phyloP scores from a whole-genome alignment of 257 asterid species.

The Henckelia pumila region DNA sequence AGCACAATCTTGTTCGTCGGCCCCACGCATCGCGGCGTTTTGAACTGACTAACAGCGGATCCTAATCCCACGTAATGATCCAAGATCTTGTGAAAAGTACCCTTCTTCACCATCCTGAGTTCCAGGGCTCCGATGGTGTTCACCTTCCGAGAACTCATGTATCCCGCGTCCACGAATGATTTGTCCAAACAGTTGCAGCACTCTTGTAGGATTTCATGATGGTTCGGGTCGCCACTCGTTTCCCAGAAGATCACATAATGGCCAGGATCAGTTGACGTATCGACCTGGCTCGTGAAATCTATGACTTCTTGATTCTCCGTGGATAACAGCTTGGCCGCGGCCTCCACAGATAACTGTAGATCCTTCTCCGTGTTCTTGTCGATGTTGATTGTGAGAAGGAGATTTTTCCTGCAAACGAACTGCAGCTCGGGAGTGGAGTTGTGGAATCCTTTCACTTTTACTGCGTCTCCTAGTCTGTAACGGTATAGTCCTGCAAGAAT shows the following conservation, averaged over 20 bases:
- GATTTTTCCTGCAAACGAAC: slow-evolving; percentile 57
- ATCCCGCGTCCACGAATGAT: slow-evolving; percentile 62
- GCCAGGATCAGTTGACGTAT: slow-evolving; percentile 43
- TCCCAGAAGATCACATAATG: slow-evolving; percentile 71
- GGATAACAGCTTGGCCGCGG: slow-evolving; percentile 42
- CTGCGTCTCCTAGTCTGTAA: slow-evolving; percentile 63
- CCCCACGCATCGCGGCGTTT: slow-evolving; percentile 87
- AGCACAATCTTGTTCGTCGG: slow-evolving; percentile 51
- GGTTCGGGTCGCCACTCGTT: slow-evolving; percentile 41
- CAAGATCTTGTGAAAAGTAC: slow-evolving; percentile 81
- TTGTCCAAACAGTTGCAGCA: slow-evolving; percentile 68
- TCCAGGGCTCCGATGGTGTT: slow-evolving; percentile 58
- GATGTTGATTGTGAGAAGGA: slow-evolving; percentile 54
- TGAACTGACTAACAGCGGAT: slow-evolving; percentile 96
- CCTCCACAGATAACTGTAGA: slow-evolving; percentile 58
- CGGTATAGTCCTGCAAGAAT: slow-evolving; percentile 61
- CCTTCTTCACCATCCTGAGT: slow-evolving; percentile 62
- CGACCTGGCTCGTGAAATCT: slow-evolving; percentile 61
- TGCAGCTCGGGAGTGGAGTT: slow-evolving; percentile 70
- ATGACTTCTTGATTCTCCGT: slow-evolving; percentile 55
- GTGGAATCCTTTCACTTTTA: slow-evolving; percentile 62
- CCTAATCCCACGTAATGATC: slow-evolving; percentile 90
- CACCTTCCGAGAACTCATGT: slow-evolving; percentile 51
- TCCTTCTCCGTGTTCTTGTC: slow-evolving; percentile 83
- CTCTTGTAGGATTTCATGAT: slow-evolving; percentile 42